Base-by-base conservation (phyloP, 805 yeast genomes). In the Zygoascus bituminiphila region DNA sequence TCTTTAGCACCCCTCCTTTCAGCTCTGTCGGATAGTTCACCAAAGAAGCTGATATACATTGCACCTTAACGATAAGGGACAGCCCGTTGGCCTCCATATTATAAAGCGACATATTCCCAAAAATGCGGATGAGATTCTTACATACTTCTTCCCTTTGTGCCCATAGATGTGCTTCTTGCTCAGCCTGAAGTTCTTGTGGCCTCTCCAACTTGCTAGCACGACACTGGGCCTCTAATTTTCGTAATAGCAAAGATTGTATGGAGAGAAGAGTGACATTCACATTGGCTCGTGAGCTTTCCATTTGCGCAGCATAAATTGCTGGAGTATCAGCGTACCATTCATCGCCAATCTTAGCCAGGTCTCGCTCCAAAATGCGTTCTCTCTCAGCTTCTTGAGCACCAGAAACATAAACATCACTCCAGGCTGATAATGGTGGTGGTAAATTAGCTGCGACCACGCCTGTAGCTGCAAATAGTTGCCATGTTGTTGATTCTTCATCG, bases 31-130 rank as follows among this genome's bases (percentile, higher is more conserved):
- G 46, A 31, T 44, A 42, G 23, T 48, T 40, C 9, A 50, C 36
- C 14, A 50, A 33, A 8, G 53, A 50, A 2, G 45, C 29, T 4
- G 48, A 43, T 14, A 50, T 48, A 37, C 35, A 37, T 29, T 49
- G 37, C 14, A 50, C 37, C 20, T 50, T 50, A 10, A 50, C 4
- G 21, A 50, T 50, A n/a, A 42, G 4, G 15, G 48, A 35, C 20
- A 47, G n/a, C 2, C 55, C 54, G 19, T 52, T 47, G 4, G 55
- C 52, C 48, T 51, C 54, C 31, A 49, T 33, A 39, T 49, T 51
- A 12, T 45, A 45, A 8, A 49, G 24, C 8, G 54, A 49, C 12
- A 51, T 42, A 12, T 39, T 42, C 15, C 50, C 24, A 12, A 51
- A 35, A 17, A 51, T 38, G 4, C 24, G 26, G 8, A 51, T 37